Evolutionary conservation across 2,329 filamentous ascomycete species (phyloP).

Genomic region (Colletotrichum trifolii): DNA sequence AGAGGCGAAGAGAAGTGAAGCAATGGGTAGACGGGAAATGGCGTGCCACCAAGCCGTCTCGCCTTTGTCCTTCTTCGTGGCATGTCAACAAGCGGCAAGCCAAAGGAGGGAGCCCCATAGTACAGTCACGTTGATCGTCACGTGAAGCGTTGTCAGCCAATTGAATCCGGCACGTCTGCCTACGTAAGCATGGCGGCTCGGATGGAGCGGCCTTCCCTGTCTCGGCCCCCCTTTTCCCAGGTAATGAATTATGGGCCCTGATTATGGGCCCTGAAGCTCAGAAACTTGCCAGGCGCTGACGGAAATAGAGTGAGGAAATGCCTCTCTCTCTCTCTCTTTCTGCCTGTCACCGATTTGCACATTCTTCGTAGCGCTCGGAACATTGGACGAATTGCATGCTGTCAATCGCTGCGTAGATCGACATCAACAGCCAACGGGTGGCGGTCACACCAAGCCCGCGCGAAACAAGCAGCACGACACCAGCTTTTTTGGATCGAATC

Average conservation of each 20-base stretch:
- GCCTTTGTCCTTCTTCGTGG: too few relatives aligned
- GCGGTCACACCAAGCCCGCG: constrained; percentile 2
- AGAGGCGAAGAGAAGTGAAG: too few relatives aligned
- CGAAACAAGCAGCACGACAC: constrained; percentile 5
- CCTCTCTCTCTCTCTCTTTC: background rate
- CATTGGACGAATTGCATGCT: too few relatives aligned
- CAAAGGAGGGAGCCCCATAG: too few relatives aligned
- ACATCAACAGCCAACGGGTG: background rate
- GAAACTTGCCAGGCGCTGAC: background rate
- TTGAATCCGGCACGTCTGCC: too few relatives aligned
- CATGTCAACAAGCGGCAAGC: too few relatives aligned
- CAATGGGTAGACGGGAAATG: too few relatives aligned
- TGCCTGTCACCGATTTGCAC: background rate
- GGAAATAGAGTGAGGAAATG: constrained; percentile 13
- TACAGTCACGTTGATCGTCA: too few relatives aligned
- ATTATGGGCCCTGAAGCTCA: constrained; percentile 15
- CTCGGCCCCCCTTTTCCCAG: constrained; percentile 4
- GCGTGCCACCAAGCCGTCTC: too few relatives aligned
- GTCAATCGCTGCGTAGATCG: background rate
- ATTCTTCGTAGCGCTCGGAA: background rate
- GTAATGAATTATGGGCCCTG: constrained; percentile 27
- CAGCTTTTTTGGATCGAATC: background rate
- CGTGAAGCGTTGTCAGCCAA: too few relatives aligned
- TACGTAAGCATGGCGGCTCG: too few relatives aligned
- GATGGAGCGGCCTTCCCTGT: constrained; percentile 1